Conservation (phyloP, 225 moss, liverwort and hornwort genomes). For the Antitrichia curtipendula region DNA sequence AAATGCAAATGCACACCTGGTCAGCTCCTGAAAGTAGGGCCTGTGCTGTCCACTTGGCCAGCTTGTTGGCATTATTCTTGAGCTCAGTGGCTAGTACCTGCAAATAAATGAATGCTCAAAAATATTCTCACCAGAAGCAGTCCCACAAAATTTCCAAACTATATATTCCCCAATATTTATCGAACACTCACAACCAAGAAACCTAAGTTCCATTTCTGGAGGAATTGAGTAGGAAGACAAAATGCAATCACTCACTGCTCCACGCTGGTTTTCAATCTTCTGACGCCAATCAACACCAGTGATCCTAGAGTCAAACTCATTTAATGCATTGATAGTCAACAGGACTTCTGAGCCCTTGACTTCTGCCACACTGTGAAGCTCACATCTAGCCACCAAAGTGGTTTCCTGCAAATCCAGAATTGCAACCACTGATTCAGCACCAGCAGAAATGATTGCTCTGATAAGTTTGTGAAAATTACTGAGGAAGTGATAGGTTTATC, state of each 20-base stretch:
- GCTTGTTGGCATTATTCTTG: conserved; percentile 97
- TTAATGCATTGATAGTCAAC: conserved; percentile 82
- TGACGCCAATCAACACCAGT: conserved; percentile 99
- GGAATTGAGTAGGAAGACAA: background rate
- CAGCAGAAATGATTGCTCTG: background rate
- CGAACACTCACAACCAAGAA: background rate
- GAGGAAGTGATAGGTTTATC: background rate
- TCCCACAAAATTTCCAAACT: background rate
- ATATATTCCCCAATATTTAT: background rate
- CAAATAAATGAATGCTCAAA: background rate
- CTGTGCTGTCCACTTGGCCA: conserved; percentile 99
- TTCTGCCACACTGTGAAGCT: conserved; percentile 93
- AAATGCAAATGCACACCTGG: conserved; percentile 42
- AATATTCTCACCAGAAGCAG: background rate
- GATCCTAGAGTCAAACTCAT: conserved; percentile 95
- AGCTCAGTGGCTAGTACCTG: conserved; percentile 95
- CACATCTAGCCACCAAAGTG: conserved; percentile 92
- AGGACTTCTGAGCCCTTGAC: conserved; percentile 86
- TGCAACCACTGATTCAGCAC: background rate
- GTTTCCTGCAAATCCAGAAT: conserved; percentile 57
- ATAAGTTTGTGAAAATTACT: background rate
- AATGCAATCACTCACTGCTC: conserved; percentile 55
- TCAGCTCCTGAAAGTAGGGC: conserved; percentile 96
- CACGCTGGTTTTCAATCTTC: conserved; percentile 95
- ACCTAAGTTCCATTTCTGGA: background rate